Evolutionary conservation across 768 basidiomycete genomes (phyloP), one percentile per base, ranked within the genome.

Genomic region (Suillus ampliporus): DNA sequence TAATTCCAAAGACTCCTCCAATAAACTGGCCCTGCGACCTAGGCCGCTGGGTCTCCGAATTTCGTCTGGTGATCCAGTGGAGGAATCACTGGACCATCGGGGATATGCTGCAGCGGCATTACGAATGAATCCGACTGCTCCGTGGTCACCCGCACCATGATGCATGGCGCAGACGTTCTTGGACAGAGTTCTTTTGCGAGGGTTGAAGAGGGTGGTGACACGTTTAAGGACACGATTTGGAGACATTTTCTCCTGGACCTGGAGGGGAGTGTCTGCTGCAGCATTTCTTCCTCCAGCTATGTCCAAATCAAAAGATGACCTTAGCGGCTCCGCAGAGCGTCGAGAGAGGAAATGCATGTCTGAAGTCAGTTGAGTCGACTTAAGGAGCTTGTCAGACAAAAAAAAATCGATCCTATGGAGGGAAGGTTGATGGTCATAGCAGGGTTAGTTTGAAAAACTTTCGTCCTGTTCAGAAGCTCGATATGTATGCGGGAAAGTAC

Each of bases 21-120:
- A 43, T 19, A 69, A 54, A 46, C 73, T 75, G 3, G 74, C 74
- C 3, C 75, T 70, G 52, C 75, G 65, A 35, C 74, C 74, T 19
- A 75, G 43, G 35, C 74, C 74, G 21, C 74, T 75, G 11, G 74
- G 74, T 15, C 73, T 71, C 38, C 74, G 72, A 41, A 75, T 75
- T 62, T 75, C 74, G 2, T 75, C 72, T 19, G 75, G 76, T 31
- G 71, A 68, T 13, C 58, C 56, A 9, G 67, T 57, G 6, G 65
- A 67, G 2, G 70, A 67, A 44, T 63, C 63, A 58, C 62, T 70
- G 15, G 74, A 75, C n/a, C 64, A 21, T 34, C 73, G 64, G 1
- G 75, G 61, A 40, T 74, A 65, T 14, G 57, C 15, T 43, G 65
- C 50, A 4, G 67, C 63, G 9, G 54, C 53, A 0, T 75, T 21